A percentile compares a stretch with the other conserved stretches of the same genome.
phyloP scores from a whole-genome alignment of 2,329 filamentous ascomycete genomes.

The Calonectria ilicicola region DNA sequence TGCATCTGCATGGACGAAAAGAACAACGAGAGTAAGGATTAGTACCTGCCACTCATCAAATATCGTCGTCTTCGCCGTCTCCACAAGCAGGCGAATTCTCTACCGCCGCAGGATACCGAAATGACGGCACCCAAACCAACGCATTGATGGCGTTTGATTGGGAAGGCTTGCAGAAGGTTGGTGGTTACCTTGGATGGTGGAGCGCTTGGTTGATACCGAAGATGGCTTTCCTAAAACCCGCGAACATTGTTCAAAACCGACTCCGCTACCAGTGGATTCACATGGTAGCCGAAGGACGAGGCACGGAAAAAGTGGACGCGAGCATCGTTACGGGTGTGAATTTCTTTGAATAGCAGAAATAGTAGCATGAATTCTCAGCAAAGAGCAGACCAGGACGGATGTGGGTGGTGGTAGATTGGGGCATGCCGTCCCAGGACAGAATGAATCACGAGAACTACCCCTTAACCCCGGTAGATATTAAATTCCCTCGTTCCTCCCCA shows the following conservation, averaged over 20 bases:
- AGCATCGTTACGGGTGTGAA: background rate
- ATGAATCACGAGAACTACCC: background rate
- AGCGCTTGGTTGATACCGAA: background rate
- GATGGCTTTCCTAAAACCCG: background rate
- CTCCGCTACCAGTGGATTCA: background rate
- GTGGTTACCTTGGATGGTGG: background rate
- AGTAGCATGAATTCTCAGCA: background rate
- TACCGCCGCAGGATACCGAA: no score
- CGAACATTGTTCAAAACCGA: background rate
- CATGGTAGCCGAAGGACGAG: background rate
- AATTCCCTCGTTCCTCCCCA: background rate
- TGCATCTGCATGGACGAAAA: constrained; percentile 78
- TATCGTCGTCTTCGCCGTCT: no score
- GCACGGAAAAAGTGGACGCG: background rate
- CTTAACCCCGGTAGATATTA: background rate
- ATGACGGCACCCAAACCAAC: background rate
- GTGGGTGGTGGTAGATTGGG: background rate
- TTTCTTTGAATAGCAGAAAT: background rate
- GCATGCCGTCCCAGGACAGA: background rate
- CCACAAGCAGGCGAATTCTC: no score
- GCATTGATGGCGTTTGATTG: background rate
- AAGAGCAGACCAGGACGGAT: background rate
- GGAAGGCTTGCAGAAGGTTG: background rate
- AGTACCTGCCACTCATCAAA: background rate
- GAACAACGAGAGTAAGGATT: constrained; percentile 53